A percentile compares a stretch with the other conserved stretches of the same genome.
phyloP scores from a whole-genome alignment of 805 yeast species.

The Clavispora vitiphila region DNA sequence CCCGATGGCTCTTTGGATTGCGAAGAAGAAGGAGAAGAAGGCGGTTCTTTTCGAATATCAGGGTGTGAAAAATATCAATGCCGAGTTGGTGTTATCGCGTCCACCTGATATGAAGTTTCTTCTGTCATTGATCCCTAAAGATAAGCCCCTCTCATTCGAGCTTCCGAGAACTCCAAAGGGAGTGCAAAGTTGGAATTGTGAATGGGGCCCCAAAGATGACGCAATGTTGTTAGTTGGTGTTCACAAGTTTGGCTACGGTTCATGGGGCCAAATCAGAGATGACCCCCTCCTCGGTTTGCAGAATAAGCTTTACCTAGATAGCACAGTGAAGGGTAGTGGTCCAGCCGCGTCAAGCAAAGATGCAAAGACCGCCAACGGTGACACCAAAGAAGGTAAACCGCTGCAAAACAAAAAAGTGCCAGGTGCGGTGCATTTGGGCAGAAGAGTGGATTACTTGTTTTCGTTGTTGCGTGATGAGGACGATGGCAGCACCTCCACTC shows the following conservation, averaged over 20 bases:
- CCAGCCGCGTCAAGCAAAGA: constrained; percentile 5
- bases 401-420: constrained; percentile 62
- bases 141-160: constrained; percentile 55
- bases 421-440: constrained; percentile 84
- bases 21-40: constrained; percentile 77
- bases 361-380: constrained; percentile 13
- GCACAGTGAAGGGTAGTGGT: constrained; percentile 8
- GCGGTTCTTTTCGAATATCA: constrained; percentile 86
- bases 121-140: constrained; percentile 46
- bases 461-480: constrained; percentile 61
- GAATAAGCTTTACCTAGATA: constrained; percentile 72
- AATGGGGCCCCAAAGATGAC: constrained; percentile 81
- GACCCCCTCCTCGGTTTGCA: constrained; percentile 87
- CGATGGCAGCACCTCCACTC: constrained; percentile 18
- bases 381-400: constrained; percentile 22
- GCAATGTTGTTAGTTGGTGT: constrained; percentile 84
- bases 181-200: constrained; percentile 87
- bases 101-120: constrained; percentile 79
- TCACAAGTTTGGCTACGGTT: constrained; percentile 89
- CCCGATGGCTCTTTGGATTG: constrained; percentile 49
- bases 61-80: constrained; percentile 84
- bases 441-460: constrained; percentile 86
- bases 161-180: constrained; percentile 64
- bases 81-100: constrained; percentile 77
- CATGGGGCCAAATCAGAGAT: constrained; percentile 92